Evolutionary conservation across 352 stramenopile genomes (phyloP), one percentile per base, ranked within the genome.

Genomic region (Thalassiosira ordinaria): DNA sequence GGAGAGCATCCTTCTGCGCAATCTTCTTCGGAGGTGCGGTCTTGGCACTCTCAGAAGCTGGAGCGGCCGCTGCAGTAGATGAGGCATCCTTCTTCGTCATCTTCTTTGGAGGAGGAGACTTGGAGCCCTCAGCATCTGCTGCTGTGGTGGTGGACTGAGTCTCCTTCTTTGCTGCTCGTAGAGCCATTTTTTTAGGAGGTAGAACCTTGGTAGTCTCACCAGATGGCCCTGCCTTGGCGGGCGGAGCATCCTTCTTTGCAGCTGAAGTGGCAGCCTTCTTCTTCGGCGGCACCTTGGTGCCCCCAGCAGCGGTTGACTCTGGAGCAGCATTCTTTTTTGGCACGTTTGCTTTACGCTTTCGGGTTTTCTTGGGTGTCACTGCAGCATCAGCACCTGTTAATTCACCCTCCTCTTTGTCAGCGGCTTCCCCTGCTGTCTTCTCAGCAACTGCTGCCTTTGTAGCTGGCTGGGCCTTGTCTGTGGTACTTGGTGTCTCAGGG

Each of bases 321-420:
- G 41, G 18, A 22, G 51, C 61, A 27, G 61, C 71, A 60, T 80
- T 80, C 39, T 82, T 82, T 41, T 78, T 64, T 16, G 73, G 59
- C 7, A 55, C 20, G 49, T 22, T 75, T 37, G 70, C 78, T 56
- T 86, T 80, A 1, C 29, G 35, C 27, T 75, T 72, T 1, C 29
- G 35, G 20, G 71, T 72, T 55, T 76, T 80, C 35, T 77, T 76
- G 14, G 24, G 20, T 57, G 39, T 0, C 16, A 20, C 41, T 44
- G 29, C 37, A 35, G 55, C 18, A 53, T 62, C 24, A 44, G 20
- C 35, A 29, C 8, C 41, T 51, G 53, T 35, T 33, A 18, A 41
- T n/a, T 57, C 33, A n/a, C 16, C 49, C 60, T 62, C 49, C 9
- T 9, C 8, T 68, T 53, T 9, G 6, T 55, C 41, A 20, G 46